These are phyloP conservation scores for Pneumocystis murina DNA, from an alignment of 1,139 yeast genomes.

Conservation along the genomic window DNA sequence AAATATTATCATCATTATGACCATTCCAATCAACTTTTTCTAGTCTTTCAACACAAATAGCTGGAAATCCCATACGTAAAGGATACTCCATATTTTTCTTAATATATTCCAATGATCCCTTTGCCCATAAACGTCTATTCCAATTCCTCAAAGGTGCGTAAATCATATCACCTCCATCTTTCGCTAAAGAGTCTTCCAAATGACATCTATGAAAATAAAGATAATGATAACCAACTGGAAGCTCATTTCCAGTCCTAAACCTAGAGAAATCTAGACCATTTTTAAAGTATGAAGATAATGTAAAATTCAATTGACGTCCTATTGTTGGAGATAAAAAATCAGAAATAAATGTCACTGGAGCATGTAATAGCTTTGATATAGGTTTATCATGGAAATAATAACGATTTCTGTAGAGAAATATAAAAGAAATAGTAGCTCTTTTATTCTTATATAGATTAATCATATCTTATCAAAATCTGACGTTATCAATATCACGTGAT, in stretches of 20 bases:
- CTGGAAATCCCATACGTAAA: neutral
- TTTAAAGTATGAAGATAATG: neutral
- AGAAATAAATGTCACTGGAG: neutral
- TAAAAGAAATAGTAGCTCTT: too few relatives aligned
- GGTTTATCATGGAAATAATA: too few relatives aligned
- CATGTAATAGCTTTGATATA: neutral
- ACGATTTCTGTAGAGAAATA: too few relatives aligned
- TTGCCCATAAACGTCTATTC: neutral
- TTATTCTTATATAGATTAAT: too few relatives aligned
- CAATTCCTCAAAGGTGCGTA: neutral
- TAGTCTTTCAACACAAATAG: neutral
- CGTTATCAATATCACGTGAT: too few relatives aligned
- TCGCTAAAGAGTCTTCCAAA: neutral
- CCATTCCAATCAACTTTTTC: neutral
- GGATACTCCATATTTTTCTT: neutral
- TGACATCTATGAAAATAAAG: neutral
- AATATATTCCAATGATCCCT: conserved; percentile 1
- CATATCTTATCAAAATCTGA: too few relatives aligned
- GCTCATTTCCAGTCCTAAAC: neutral
- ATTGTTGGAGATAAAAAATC: conserved; percentile 1
- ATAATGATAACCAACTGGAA: neutral
- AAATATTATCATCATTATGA: neutral
- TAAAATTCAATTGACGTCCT: neutral
- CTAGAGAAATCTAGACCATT: neutral
- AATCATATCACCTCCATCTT: neutral